Evolutionary conservation across 305 asterid genomes (phyloP), one percentile per base, ranked within the genome.

Genomic region (Withania somnifera): DNA sequence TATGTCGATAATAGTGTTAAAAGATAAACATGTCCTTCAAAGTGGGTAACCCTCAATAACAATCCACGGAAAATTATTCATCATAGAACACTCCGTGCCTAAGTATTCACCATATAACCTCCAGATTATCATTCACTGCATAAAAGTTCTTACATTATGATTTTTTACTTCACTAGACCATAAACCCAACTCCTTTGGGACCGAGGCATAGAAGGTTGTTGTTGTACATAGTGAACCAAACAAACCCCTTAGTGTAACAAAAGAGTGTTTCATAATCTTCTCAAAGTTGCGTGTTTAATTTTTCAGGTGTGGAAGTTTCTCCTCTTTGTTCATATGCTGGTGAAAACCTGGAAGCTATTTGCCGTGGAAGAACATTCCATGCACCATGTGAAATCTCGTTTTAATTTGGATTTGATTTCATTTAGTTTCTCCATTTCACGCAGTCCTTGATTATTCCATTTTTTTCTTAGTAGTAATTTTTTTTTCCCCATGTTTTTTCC

Each of bases 271-370:
- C 63, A 50, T 3, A 28, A 45, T 75, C 80, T 50, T 75, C 28
- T 75, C n/a, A 75, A 22, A n/a, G 14, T 51, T 50, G 61, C 30
- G 6, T 26, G 11, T 75, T 5, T 50, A 15, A 51, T 24, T 51
- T 69, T 71, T 83, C 91, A 95, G 98, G 98, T 42, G 97, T 94
- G 83, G 98, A 96, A 83, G 99, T 96, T 82, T 96, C 98, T 34
- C 97, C 99, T n/a, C 95, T 92, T 24, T 93, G 98, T 85, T 96
- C 99, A 45, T 96, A 94, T 83, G 93, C 95, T 63, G 99, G 99
- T 36, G 99, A 96, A 82, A 93, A 96, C 88, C 90, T 96, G 14
- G 99, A 96, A 90, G 92, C 98, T 28, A 89, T 92, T 75, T 96
- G 98, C 86, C 94, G 98, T 2, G 98, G 99, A 78, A 91, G 98